A percentile compares a stretch with the other conserved stretches of the same genome.
phyloP scores from a whole-genome alignment of 2,329 filamentous ascomycete genomes.

The Taxawa tesnikishii region DNA sequence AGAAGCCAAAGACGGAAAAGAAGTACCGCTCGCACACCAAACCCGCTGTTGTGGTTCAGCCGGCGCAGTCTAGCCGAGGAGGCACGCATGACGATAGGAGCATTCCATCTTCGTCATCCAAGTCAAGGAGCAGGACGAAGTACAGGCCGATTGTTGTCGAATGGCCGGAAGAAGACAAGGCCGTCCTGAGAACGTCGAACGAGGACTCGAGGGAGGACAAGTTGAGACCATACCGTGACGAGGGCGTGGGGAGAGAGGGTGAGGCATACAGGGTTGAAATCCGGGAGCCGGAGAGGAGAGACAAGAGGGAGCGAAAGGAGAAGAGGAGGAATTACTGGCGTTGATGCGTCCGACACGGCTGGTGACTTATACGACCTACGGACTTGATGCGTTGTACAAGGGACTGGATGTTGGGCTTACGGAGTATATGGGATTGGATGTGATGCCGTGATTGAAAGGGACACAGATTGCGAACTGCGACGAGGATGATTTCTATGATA shows the following conservation, averaged over 20 bases:
- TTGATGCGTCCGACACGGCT: too few relatives aligned
- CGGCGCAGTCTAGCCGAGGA: conserved; percentile 4
- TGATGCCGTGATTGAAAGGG: too few relatives aligned
- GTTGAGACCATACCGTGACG: conserved; percentile 28
- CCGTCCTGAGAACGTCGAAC: neutral
- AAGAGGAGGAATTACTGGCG: too few relatives aligned
- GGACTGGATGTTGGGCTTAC: too few relatives aligned
- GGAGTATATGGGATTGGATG: too few relatives aligned
- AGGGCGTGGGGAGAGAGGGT: conserved; percentile 23
- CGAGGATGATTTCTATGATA: too few relatives aligned
- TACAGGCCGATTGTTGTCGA: conserved; percentile 10
- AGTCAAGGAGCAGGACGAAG: conserved; percentile 5
- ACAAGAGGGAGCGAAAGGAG: neutral
- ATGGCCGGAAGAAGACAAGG: conserved; percentile 13
- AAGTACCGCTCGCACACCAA: neutral
- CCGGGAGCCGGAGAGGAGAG: conserved; percentile 21
- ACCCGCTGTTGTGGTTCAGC: conserved; percentile 8
- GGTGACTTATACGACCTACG: too few relatives aligned
- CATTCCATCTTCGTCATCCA: too few relatives aligned
- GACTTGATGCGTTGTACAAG: too few relatives aligned
- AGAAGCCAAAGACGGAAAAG: conserved; percentile 8
- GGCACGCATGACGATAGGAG: too few relatives aligned
- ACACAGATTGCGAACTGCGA: too few relatives aligned
- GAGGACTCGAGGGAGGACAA: conserved; percentile 11
- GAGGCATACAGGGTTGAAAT: conserved; percentile 27